Evolutionary conservation across 805 yeast species (phyloP), one percentile per base, ranked within the genome.

Genomic region (Ogataea paradorogensis): DNA sequence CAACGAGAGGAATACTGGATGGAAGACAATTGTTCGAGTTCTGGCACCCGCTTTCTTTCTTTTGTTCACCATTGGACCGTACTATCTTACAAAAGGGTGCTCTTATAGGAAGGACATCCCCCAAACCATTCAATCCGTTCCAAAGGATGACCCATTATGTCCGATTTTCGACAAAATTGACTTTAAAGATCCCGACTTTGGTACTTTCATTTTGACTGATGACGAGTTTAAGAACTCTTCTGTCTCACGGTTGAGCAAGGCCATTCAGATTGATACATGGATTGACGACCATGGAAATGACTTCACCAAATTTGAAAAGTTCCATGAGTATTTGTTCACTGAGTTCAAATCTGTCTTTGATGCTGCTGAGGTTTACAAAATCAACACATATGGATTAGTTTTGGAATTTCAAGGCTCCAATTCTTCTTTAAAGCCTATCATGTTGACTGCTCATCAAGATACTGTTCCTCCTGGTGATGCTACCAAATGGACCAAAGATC

Each of bases 361-460:
- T 23, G 35, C 40, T 20, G 56, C 80, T 41, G 65, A 73, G 31
- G 68, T 80, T 10, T 77, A 72, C 44, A 69, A 62, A 14, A 75
- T 83, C 38, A 84, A 84, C 57, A 68, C 76, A 5, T 75, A 76
- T 47, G 87, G 85, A 3, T 63, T 86, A 38, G 67, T 86, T 2
- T 71, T 67, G 56, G 79, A 84, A 13, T 76, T 85, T 75, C 55
- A 70, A 43, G 93, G 95, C 5, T 57, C 74, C 5, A 53, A 73
- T 33, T 27, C 51, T 9, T 42, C 57, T 3, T 63, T 80, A 46
- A 80, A 82, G 56, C 95, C 95, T 10, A 50, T 80, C 20, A 54
- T 86, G 61, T 65, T 84, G 35, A 76, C 83, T 53, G 90, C 91
- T 1, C 95, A 86, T 57, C 83, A 77, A 58, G 95, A 85, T 53